Base-by-base conservation (phyloP, 2,329 filamentous ascomycete species). In the Sporothrix schenckii region DNA sequence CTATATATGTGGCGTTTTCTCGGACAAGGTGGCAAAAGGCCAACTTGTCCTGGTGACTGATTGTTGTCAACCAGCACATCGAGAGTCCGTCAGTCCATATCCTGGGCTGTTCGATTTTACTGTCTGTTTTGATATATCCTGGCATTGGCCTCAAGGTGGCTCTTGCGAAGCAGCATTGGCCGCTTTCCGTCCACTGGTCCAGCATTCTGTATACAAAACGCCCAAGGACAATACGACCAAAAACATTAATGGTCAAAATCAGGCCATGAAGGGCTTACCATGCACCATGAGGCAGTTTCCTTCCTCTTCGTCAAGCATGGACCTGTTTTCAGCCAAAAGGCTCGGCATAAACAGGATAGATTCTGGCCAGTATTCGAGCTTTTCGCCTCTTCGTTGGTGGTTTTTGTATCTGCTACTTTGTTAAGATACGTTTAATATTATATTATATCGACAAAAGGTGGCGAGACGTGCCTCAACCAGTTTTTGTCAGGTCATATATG, bases 291-390 rank as follows among this genome's bases (percentile, higher is more conserved):
- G 52, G 50, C 39, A 30, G 21, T 52, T 27, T 47, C 13, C 50
- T 13, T 68, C 3, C 39, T 44, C 39, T 63, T 16, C 7, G n/a
- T 41, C 58, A 61, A 14, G 19, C 39, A 21, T 24, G 34, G 34
- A 14, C 24, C n/a, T 39, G 27, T 53, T 53, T 44, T 68, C 66
- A 68, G 66, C 66, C 66, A 19, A 52, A 39, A 34, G 24, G n/a
- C 66, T 68, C 52, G 66, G 66, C 66, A 68, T 68, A 66, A 68
- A 47, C n/a, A 49, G 50, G 24, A 68, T 16, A 47, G 56, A 24
- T 19, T 4, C 10, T 65, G 19, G 14, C 16, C 27, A 16, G 47
- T 50, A 53, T 66, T 49, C 27, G 6, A 24, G 49, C 27, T 34
- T 67, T 52, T 19, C 24, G 11, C 27, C 52, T 16, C 30, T 21